phyloP scores from a whole-genome alignment of 176 grass and related monocot genomes.

The Ampelocalamus luodianensis region DNA sequence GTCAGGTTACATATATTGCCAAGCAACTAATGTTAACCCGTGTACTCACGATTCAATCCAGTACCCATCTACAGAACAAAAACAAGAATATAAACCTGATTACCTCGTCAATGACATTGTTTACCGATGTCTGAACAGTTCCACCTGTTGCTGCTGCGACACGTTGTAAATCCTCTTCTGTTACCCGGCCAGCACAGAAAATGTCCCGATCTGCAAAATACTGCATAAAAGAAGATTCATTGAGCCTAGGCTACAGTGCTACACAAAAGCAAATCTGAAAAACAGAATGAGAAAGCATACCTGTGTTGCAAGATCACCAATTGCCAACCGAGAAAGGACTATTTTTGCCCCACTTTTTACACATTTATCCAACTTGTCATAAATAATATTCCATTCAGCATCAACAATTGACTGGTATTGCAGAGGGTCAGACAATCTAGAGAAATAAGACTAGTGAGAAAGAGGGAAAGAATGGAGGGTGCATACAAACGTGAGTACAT shows the following conservation, averaged over 20 bases:
- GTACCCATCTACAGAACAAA: background rate
- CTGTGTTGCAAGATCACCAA: conserved; percentile 95
- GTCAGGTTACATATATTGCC: background rate
- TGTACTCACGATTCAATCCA: background rate
- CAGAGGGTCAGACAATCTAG: conserved; percentile 76
- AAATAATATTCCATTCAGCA: conserved; percentile 99
- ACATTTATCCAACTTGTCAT: conserved; percentile 97
- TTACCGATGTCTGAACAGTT: conserved; percentile 78
- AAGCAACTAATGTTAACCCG: background rate
- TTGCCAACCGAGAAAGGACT: conserved; percentile 80
- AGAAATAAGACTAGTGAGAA: background rate
- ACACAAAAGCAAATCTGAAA: conserved; percentile 43
- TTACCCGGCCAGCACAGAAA: conserved; percentile 85
- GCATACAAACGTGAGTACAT: background rate
- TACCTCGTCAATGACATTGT: conserved; percentile 83
- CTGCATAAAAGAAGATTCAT: conserved; percentile 40
- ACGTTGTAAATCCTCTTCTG: conserved; percentile 84
- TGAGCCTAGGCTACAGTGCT: conserved; percentile 7
- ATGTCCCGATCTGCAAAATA: conserved; percentile 92
- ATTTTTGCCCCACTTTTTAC: conserved; percentile 94
- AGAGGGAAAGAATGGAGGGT: background rate
- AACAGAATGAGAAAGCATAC: conserved; percentile 42
- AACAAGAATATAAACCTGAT: background rate
- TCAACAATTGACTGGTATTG: conserved; percentile 99
- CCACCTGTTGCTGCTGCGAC: conserved; percentile 74